A percentile compares a stretch with the other conserved stretches of the same genome.
Conservation (phyloP, 495 filamentous ascomycete species). For the Hypoxylon intermedium region DNA sequence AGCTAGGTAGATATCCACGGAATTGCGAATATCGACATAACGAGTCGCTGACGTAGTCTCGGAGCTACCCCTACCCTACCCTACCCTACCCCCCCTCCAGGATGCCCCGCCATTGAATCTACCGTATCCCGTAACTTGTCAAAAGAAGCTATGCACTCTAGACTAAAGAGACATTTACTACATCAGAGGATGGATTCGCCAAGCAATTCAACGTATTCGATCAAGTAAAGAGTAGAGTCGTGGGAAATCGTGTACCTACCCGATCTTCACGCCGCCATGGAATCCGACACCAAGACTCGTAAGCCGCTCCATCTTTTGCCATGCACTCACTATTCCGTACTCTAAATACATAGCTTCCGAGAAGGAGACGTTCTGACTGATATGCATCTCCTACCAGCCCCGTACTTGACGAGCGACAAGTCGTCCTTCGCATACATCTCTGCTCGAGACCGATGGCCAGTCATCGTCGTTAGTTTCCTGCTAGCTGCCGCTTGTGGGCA, state of each 20-base stretch:
- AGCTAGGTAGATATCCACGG: no score
- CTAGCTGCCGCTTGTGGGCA: neutral
- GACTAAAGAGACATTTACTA: no score
- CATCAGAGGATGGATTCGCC: no score
- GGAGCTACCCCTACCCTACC: no score
- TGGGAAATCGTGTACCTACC: neutral
- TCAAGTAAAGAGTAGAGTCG: neutral
- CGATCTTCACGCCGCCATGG: constrained; percentile 52
- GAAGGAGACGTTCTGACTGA: constrained; percentile 1
- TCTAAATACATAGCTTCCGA: neutral
- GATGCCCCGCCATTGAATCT: neutral
- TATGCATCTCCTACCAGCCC: constrained; percentile 59
- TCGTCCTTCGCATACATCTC: constrained; percentile 87
- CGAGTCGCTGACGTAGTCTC: neutral
- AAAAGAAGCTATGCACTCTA: no score
- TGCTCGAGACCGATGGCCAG: constrained; percentile 85
- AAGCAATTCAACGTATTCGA: neutral
- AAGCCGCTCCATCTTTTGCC: constrained; percentile 31
- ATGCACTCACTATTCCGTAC: constrained; percentile 9
- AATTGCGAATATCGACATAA: no score
- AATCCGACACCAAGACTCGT: constrained; percentile 70
- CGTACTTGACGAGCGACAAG: constrained; percentile 77
- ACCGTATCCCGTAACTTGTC: neutral
- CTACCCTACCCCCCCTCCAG: no score
- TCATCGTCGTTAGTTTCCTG: constrained; percentile 74